A percentile compares a stretch with the other conserved stretches of the same genome.
These are phyloP conservation scores for Citrullus mucosospermus DNA, from an alignment of 306 rosid species.

Conservation along the genomic window DNA sequence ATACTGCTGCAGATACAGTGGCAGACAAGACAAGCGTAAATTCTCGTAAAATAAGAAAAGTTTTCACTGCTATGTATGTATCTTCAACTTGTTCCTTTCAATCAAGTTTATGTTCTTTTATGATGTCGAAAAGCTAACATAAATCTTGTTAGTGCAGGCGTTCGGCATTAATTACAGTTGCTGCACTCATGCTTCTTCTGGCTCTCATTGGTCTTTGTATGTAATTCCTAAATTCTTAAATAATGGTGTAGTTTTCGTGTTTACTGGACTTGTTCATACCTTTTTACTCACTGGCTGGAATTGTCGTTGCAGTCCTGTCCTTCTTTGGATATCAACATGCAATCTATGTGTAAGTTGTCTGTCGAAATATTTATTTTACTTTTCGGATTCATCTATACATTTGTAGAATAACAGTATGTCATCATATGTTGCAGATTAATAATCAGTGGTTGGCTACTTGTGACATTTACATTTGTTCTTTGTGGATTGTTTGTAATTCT, in stretches of 20 bases:
- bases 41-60: slow-evolving; percentile 49
- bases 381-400: not conserved
- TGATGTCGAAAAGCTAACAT: slow-evolving; percentile 22
- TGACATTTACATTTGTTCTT: slow-evolving; percentile 71
- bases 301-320: slow-evolving; percentile 56
- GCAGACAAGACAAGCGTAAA: slow-evolving; percentile 50
- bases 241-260: not conserved
- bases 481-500: slow-evolving; percentile 84
- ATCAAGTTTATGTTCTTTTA: not conserved
- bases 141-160: slow-evolving; percentile 35
- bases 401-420: slow-evolving; percentile 12
- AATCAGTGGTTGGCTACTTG: slow-evolving; percentile 87
- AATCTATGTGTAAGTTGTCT: slow-evolving; percentile 57
- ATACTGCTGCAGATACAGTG: slow-evolving; percentile 66
- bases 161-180: slow-evolving; percentile 56
- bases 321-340: slow-evolving; percentile 80
- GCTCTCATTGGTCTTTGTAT: slow-evolving; percentile 75
- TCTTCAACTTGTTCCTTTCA: slow-evolving; percentile 9
- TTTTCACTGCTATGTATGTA: slow-evolving; percentile 65
- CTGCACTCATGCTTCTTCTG: slow-evolving; percentile 72
- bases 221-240: slow-evolving; percentile 14
- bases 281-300: slow-evolving; percentile 12
- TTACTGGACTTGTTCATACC: not conserved
- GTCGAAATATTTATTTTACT: not conserved
- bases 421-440: slow-evolving; percentile 64